Conservation (phyloP, 352 stramenopile species). For the Phytophthora cajani region DNA sequence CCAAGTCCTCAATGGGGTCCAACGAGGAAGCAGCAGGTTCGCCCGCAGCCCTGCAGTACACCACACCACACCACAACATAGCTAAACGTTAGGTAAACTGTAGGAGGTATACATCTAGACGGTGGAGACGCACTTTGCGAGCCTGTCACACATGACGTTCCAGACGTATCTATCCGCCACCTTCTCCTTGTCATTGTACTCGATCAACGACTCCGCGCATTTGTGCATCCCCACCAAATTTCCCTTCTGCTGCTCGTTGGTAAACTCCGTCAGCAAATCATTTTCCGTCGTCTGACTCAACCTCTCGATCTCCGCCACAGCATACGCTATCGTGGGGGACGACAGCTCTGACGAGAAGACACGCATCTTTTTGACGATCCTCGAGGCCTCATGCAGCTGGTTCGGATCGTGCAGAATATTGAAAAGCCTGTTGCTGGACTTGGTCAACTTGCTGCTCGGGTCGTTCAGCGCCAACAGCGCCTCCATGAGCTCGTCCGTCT, state of each 20-base stretch:
- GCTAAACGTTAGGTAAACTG: not conserved
- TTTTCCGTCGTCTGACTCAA: constrained; percentile 82
- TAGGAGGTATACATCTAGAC: not conserved
- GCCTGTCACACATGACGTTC: constrained; percentile 82
- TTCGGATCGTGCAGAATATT: constrained; percentile 72
- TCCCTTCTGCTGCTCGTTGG: constrained; percentile 67
- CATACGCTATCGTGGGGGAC: constrained; percentile 58
- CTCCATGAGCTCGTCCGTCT: constrained; percentile 84
- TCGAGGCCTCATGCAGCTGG: constrained; percentile 74
- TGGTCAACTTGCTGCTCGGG: constrained; percentile 50
- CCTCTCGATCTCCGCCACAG: constrained; percentile 74
- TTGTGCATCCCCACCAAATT: constrained; percentile 58
- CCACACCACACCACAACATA: not conserved
- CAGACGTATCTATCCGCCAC: constrained; percentile 84
- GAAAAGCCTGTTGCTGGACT: constrained; percentile 67
- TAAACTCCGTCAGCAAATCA: constrained; percentile 77
- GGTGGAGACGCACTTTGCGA: constrained; percentile 48
- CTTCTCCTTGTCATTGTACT: constrained; percentile 87
- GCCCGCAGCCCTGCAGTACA: constrained; percentile 27
- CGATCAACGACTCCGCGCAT: constrained; percentile 75
- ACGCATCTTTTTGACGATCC: constrained; percentile 78
- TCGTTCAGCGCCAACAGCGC: constrained; percentile 79
- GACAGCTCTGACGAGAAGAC: constrained; percentile 76
- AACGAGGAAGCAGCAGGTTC: constrained; percentile 37
- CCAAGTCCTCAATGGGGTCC: constrained; percentile 72